These are phyloP conservation scores for Fraxinus quadrangulata DNA, from an alignment of 257 asterid species.

Conservation along the genomic window DNA sequence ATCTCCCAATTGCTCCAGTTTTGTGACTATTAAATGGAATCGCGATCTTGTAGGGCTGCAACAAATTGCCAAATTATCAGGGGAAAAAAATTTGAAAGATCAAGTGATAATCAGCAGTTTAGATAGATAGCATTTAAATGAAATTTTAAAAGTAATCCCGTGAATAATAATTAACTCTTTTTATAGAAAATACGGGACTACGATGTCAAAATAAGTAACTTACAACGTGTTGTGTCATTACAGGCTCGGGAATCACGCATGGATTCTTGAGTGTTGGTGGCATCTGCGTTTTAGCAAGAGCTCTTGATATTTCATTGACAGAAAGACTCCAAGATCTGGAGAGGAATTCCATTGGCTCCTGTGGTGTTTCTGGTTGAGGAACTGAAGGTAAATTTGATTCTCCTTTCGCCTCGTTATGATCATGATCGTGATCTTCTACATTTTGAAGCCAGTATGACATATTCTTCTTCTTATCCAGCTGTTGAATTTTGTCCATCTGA, in stretches of 20 bases:
- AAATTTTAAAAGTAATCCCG: no score
- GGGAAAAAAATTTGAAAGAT: not conserved
- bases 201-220: conserved; percentile 23
- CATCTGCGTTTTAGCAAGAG: conserved; percentile 52
- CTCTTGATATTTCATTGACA: conserved; percentile 69
- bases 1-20: conserved; percentile 53
- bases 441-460: conserved; percentile 46
- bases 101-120: no score
- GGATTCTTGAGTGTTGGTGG: conserved; percentile 43
- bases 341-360: conserved; percentile 82
- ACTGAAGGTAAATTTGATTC: conserved; percentile 43
- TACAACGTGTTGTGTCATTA: conserved; percentile 38
- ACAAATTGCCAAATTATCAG: conserved; percentile 3
- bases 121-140: not conserved
- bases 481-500: conserved; percentile 40
- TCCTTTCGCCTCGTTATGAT: conserved; percentile 28
- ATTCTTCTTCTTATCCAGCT: conserved; percentile 37
- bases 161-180: no score
- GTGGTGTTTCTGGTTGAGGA: conserved; percentile 81
- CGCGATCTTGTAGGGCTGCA: conserved; percentile 41
- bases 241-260: conserved; percentile 36
- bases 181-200: no score
- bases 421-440: conserved; percentile 34
- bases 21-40: conserved; percentile 37
- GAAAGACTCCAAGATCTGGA: conserved; percentile 89